Conservation (phyloP, 2,329 filamentous ascomycete species). For the Fusarium piperis region DNA sequence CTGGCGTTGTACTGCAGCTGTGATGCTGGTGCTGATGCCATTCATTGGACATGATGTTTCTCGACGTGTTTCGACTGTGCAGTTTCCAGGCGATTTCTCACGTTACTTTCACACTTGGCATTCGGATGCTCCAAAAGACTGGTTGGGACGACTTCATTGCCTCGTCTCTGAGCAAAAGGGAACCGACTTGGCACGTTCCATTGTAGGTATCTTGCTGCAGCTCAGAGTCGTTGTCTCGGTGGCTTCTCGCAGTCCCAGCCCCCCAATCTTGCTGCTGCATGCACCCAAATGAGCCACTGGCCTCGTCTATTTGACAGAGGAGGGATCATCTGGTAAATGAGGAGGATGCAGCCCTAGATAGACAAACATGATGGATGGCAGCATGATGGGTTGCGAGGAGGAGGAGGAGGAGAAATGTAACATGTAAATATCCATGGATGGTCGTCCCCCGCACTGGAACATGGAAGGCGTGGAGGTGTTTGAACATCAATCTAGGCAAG, state of each 20-base stretch:
- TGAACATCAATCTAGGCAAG: background rate
- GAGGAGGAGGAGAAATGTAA: constrained; percentile 34
- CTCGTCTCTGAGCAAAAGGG: background rate
- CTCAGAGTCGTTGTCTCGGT: background rate
- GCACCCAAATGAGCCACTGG: background rate
- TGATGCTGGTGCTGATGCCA: background rate
- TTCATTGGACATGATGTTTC: background rate
- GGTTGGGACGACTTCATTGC: background rate
- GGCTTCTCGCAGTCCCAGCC: background rate
- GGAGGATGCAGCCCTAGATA: background rate
- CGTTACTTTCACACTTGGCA: background rate
- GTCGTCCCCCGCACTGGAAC: background rate
- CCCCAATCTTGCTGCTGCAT: background rate
- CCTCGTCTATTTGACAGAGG: background rate
- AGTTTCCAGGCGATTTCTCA: background rate
- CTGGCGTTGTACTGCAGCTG: background rate
- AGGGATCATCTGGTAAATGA: constrained; percentile 18
- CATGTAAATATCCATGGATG: constrained; percentile 1
- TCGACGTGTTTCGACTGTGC: background rate
- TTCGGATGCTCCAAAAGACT: background rate
- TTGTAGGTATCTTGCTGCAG: background rate
- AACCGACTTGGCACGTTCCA: background rate
- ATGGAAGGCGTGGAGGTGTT: background rate
- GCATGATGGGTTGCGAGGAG: constrained; percentile 4
- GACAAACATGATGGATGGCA: background rate